Evolutionary conservation across 169 alveolate species (phyloP).

Genomic region (Eimeria necatrix): DNA sequence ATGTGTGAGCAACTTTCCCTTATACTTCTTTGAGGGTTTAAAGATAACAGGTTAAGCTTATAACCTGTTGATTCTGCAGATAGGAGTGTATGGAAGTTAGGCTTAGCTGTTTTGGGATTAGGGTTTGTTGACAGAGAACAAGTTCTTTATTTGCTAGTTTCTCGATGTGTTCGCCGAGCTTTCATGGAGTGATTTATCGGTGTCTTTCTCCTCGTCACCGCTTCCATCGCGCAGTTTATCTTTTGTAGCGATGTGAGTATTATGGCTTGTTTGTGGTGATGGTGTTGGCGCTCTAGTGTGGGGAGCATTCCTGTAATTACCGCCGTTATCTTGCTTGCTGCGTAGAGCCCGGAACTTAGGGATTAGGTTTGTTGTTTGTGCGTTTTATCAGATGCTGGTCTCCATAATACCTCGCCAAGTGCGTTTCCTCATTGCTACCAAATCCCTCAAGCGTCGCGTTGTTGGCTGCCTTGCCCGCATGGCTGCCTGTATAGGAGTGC

Average conservation of each 20-base stretch:
- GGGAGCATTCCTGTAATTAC: neutral
- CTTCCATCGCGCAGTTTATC: too few relatives aligned
- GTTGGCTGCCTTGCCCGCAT: conserved; percentile 92
- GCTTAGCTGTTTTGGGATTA: too few relatives aligned
- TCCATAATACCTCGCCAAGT: conserved; percentile 94
- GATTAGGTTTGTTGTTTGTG: neutral
- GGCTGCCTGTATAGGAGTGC: conserved; percentile 94
- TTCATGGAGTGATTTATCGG: neutral
- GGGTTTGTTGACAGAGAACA: too few relatives aligned
- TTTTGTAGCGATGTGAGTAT: too few relatives aligned
- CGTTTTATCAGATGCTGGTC: conserved; percentile 84
- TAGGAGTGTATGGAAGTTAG: too few relatives aligned
- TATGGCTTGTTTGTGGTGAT: too few relatives aligned
- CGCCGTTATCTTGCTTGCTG: neutral
- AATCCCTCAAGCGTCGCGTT: conserved; percentile 83
- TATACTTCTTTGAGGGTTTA: neutral
- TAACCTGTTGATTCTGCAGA: too few relatives aligned
- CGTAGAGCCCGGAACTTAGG: neutral
- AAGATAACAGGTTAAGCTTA: too few relatives aligned
- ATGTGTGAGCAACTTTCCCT: conserved; percentile 83
- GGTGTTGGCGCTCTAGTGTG: neutral
- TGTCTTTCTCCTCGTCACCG: neutral
- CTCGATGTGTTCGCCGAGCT: neutral
- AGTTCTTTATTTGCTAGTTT: too few relatives aligned
- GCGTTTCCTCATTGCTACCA: conserved; percentile 91